Evolutionary conservation across 345 rosid genomes (phyloP).

Genomic region (Hirschfeldia incana): DNA sequence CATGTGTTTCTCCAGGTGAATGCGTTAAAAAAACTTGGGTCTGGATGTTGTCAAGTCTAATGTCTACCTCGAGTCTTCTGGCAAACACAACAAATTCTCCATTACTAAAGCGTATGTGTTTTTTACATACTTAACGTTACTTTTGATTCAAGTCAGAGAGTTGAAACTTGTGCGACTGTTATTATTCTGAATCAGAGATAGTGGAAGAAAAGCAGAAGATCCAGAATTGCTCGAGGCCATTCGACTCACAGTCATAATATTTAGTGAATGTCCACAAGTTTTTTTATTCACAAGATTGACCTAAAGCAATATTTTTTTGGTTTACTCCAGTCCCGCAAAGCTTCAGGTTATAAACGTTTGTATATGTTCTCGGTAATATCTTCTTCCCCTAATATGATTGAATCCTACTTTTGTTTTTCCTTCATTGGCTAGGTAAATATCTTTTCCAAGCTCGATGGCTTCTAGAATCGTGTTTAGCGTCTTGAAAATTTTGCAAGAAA

Average conservation of each 20-base stretch:
- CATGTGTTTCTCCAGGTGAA: slow-evolving; percentile 60
- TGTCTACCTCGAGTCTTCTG: slow-evolving; percentile 88
- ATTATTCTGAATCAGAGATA: too few relatives aligned
- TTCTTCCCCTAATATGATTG: neutral
- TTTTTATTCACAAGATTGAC: neutral
- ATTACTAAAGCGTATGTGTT: neutral
- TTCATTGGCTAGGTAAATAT: neutral
- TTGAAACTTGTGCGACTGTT: too few relatives aligned
- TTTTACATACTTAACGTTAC: neutral
- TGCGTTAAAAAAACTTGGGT: slow-evolving; percentile 83
- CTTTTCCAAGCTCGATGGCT: neutral
- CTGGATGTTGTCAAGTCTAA: slow-evolving; percentile 88
- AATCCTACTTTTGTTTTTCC: neutral
- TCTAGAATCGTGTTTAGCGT: neutral
- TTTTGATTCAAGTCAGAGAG: too few relatives aligned
- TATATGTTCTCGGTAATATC: neutral
- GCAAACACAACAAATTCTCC: slow-evolving; percentile 84
- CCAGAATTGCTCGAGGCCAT: too few relatives aligned
- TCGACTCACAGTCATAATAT: too few relatives aligned
- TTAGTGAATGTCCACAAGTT: neutral
- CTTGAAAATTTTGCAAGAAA: neutral
- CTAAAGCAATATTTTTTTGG: neutral
- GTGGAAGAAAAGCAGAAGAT: too few relatives aligned
- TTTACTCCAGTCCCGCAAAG: neutral
- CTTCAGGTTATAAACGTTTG: neutral